Evolutionary conservation across 768 basidiomycete genomes (phyloP), one percentile per base, ranked within the genome.

Genomic region (Mycena galopus): DNA sequence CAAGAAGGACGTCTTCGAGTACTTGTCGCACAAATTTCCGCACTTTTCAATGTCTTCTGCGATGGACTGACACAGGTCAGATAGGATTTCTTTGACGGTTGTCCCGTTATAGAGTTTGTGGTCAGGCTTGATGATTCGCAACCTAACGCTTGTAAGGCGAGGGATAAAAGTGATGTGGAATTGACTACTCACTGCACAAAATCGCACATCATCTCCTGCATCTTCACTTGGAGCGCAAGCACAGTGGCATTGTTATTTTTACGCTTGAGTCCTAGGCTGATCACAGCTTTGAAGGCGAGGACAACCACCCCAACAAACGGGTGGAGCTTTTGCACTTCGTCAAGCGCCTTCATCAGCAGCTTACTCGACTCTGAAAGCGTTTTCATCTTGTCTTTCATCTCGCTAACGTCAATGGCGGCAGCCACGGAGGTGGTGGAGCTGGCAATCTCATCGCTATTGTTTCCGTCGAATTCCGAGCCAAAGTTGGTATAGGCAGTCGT

Each of bases 201-300:
- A 17, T 53, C 50, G 11, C 7, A 25, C 63, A 65, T 65, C 53
- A 56, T 56, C 16, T 65, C 64, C 39, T 56, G 53, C 53, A 65
- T 56, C 35, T 37, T 55, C 5, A 65, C 53, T 11, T 29, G 64
- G 11, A 65, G 51, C 37, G 37, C 37, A 17, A 39, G 4, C 11
- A 65, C 53, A 17, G 7, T 56, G 3, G 23, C 37, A n/a, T 65
- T 44, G 39, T 65, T 65, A 19, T 39, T 25, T 21, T 53, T 53
- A 1, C 64, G 51, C 55, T 55, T 57, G 17, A 65, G 53, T 11
- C 55, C 64, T 21, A 65, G 53, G 25, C 27, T 30, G 27, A 56
- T 35, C 7, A 56, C 53, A 14, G 19, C 64, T 56, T 65, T 44
- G 42, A 44, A 44, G 42, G 42, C 42, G 17, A 44, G 42, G 7